These are phyloP conservation scores for Dothistroma pini DNA, from an alignment of 2,329 filamentous ascomycete genomes.

Conservation along the genomic window DNA sequence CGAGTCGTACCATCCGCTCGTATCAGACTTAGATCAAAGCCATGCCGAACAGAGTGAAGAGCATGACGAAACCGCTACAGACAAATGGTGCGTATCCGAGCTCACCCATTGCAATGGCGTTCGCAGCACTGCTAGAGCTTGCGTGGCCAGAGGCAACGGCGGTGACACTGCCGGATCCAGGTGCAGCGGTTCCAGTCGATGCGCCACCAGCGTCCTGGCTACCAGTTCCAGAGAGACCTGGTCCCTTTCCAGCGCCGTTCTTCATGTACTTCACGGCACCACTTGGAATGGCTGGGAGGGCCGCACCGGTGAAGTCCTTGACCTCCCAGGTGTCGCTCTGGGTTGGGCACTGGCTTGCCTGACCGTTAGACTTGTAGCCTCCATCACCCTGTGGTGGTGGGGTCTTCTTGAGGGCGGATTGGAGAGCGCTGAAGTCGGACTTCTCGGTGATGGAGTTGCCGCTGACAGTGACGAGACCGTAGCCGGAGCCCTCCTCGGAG, in stretches of 20 bases:
- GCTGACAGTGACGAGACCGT: conserved; percentile 68
- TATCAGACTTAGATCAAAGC: conserved; percentile 3
- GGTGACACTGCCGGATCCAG: conserved; percentile 49
- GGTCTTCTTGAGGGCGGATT: conserved; percentile 49
- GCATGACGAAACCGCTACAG: conserved; percentile 49
- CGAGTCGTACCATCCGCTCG: not conserved
- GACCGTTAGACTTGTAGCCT: conserved; percentile 55
- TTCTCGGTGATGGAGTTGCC: conserved; percentile 51
- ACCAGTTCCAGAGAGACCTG: conserved; percentile 54
- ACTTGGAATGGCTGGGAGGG: conserved; percentile 55
- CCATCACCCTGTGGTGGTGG: conserved; percentile 54
- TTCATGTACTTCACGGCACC: conserved; percentile 56
- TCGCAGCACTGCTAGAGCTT: conserved; percentile 40
- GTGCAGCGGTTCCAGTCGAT: conserved; percentile 47
- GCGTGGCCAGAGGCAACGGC: conserved; percentile 33
- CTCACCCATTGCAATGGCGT: conserved; percentile 43
- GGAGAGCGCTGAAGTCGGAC: conserved; percentile 60
- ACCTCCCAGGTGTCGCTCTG: conserved; percentile 57
- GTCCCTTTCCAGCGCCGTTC: conserved; percentile 55
- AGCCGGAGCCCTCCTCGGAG: conserved; percentile 71
- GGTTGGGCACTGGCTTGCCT: conserved; percentile 52
- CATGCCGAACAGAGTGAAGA: conserved; percentile 48
- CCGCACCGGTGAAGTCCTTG: conserved; percentile 40
- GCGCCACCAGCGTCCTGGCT: conserved; percentile 54
- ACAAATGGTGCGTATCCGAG: conserved; percentile 50